A percentile compares a stretch with the other conserved stretches of the same genome.
phyloP scores from a whole-genome alignment of 2,329 filamentous ascomycete species.

The Aspergillus luchuensis region DNA sequence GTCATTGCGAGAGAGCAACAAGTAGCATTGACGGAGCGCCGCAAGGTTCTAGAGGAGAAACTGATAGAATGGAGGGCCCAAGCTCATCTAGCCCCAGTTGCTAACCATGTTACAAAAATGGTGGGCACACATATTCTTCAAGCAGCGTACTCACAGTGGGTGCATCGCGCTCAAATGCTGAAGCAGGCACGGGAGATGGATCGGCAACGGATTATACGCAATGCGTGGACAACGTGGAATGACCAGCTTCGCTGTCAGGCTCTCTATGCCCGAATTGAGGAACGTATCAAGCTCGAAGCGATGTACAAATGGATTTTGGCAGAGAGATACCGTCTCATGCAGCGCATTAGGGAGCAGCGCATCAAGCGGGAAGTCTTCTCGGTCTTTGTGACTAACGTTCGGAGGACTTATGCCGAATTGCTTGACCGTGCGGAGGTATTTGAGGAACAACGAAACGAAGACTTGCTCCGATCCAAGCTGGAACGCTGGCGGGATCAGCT shows the following conservation, averaged over 20 bases:
- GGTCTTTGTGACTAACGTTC: constrained; percentile 43
- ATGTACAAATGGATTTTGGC: constrained; percentile 65
- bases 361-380: constrained; percentile 43
- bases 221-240: constrained; percentile 64
- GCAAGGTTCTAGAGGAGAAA: constrained; percentile 38
- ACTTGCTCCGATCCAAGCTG: constrained; percentile 40
- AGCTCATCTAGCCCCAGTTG: constrained; percentile 46
- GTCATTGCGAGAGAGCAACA: constrained; percentile 32
- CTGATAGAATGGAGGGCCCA: constrained; percentile 48
- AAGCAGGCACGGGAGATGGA: constrained; percentile 54
- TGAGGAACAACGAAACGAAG: constrained; percentile 34
- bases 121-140: constrained; percentile 50
- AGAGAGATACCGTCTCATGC: constrained; percentile 45
- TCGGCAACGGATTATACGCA: constrained; percentile 55
- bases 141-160: constrained; percentile 54
- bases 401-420: constrained; percentile 39
- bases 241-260: constrained; percentile 59
- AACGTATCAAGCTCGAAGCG: constrained; percentile 57
- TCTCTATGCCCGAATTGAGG: constrained; percentile 56
- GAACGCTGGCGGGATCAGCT: constrained; percentile 42
- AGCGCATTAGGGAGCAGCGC: constrained; percentile 43
- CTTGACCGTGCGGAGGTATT: constrained; percentile 41
- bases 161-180: constrained; percentile 46
- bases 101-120: constrained; percentile 46
- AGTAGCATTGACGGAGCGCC: constrained; percentile 35